These are phyloP conservation scores for Starmerella lactis-condensi DNA, from an alignment of 805 yeast genomes.

Conservation along the genomic window DNA sequence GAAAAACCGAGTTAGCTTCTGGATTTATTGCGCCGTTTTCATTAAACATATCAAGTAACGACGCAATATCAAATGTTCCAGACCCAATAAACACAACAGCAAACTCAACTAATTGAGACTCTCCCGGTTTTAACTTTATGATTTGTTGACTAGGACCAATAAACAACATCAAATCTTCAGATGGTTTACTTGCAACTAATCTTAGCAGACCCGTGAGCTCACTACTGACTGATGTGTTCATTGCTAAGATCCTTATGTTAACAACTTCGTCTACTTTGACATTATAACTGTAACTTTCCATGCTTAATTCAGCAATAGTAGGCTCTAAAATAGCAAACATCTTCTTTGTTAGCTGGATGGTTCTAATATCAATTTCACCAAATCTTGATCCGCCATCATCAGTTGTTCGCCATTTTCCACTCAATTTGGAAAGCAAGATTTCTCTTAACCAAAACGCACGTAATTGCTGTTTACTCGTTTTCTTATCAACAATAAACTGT, in stretches of 20 bases:
- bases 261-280: too few relatives aligned
- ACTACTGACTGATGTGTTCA: too few relatives aligned
- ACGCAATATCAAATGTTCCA: too few relatives aligned
- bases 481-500: slow-evolving; percentile 42
- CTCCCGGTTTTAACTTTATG: too few relatives aligned
- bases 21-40: too few relatives aligned
- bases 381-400: slow-evolving; percentile 25
- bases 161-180: slow-evolving; percentile 41
- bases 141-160: too few relatives aligned
- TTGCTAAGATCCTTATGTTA: too few relatives aligned
- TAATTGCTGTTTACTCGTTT: slow-evolving; percentile 38
- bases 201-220: slow-evolving; percentile 50
- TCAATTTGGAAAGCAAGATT: slow-evolving; percentile 36
- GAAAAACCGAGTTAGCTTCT: too few relatives aligned
- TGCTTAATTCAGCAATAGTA: slow-evolving; percentile 8
- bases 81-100: too few relatives aligned
- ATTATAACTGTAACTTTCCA: too few relatives aligned
- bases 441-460: slow-evolving; percentile 71
- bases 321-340: slow-evolving; percentile 37
- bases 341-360: slow-evolving; percentile 39
- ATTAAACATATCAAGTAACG: too few relatives aligned
- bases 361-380: slow-evolving; percentile 51
- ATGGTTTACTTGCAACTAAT: slow-evolving; percentile 32
- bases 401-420: slow-evolving; percentile 43
- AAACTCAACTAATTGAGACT: too few relatives aligned